phyloP scores from a whole-genome alignment of 805 yeast genomes.

The Saccharomyces mikatae region DNA sequence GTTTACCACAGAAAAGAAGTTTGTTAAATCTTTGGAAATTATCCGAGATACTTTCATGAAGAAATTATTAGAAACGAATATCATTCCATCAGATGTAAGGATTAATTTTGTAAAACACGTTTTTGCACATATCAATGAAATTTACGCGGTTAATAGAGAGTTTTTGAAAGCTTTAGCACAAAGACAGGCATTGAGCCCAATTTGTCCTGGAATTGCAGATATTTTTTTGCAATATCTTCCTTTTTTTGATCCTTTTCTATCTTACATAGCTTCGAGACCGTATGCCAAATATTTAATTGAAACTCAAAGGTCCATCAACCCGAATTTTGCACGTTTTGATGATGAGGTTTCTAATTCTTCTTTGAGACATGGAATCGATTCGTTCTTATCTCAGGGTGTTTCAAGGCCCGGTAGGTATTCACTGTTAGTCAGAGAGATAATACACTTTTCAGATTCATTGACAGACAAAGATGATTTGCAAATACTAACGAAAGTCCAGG shows the following conservation, averaged over 20 bases:
- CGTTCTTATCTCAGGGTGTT: conserved; percentile 86
- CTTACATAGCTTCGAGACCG: conserved; percentile 85
- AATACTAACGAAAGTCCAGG: conserved; percentile 59
- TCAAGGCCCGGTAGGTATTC: conserved; percentile 91
- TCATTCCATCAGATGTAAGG: conserved; percentile 76
- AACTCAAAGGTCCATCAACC: conserved; percentile 78
- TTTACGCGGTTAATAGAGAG: conserved; percentile 67
- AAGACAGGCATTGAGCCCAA: conserved; percentile 74
- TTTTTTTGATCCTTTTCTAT: conserved; percentile 78
- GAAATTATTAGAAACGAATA: conserved; percentile 74
- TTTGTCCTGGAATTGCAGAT: conserved; percentile 78
- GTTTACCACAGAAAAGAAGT: conserved; percentile 85
- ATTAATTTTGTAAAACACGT: conserved; percentile 84
- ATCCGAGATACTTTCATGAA: conserved; percentile 86
- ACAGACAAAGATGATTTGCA: conserved; percentile 36
- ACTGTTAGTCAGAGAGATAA: conserved; percentile 64
- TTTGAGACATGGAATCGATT: conserved; percentile 55
- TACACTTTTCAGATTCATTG: conserved; percentile 74
- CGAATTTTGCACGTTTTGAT: conserved; percentile 78
- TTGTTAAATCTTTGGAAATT: conserved; percentile 86
- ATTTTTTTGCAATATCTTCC: conserved; percentile 73
- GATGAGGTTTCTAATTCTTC: conserved; percentile 69
- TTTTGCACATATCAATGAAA: conserved; percentile 77
- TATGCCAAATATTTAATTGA: conserved; percentile 91
- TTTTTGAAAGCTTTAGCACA: conserved; percentile 81